Percentiles rank a stretch among this genome's conserved stretches.
Evolutionary conservation across 2,329 filamentous ascomycete species (phyloP).

Genomic region (Myriosclerotinia duriaeana): DNA sequence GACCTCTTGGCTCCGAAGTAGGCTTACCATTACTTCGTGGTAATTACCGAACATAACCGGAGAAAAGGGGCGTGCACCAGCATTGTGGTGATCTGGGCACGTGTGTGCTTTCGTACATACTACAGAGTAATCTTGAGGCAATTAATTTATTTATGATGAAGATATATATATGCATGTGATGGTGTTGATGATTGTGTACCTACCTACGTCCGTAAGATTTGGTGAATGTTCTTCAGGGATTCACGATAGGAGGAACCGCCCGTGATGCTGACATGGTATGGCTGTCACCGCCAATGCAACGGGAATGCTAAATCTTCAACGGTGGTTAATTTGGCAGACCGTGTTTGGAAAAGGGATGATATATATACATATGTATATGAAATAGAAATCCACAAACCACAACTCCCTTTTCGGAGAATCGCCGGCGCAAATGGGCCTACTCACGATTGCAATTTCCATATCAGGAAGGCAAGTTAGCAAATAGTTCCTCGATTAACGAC

Average conservation of each 20-base stretch:
- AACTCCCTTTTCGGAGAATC: background rate
- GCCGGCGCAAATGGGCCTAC: background rate
- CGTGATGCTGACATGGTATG: background rate
- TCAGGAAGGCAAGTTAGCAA: background rate
- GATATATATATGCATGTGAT: background rate
- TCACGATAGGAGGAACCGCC: background rate
- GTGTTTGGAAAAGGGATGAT: background rate
- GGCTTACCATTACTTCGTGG: background rate
- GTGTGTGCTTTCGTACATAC: background rate
- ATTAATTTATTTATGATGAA: background rate
- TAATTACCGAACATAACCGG: conserved; percentile 15
- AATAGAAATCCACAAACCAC: background rate
- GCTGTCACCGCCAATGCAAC: background rate
- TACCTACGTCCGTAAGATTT: background rate
- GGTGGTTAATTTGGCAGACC: too few species aligned
- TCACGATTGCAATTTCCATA: background rate
- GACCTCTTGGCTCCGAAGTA: background rate
- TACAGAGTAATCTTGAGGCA: background rate
- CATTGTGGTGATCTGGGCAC: background rate
- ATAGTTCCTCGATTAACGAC: background rate
- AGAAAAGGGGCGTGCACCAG: background rate
- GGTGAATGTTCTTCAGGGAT: background rate
- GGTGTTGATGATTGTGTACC: too few species aligned
- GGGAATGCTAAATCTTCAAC: background rate
- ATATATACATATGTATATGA: too few species aligned